Evolutionary conservation across 2,329 filamentous ascomycete genomes (phyloP).

Genomic region (Hypoxylon sp.): DNA sequence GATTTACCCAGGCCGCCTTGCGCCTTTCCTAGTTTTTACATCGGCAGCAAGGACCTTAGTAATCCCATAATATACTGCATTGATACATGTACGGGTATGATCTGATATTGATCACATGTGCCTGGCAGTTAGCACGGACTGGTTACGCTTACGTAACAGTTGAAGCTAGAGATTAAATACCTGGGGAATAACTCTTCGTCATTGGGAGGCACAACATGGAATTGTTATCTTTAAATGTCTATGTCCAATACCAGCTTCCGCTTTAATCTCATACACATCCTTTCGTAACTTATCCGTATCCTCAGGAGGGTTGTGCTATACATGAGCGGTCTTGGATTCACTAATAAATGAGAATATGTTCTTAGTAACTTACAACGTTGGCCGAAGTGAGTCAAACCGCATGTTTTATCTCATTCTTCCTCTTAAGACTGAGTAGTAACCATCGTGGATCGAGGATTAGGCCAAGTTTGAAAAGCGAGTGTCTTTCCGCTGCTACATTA

Average conservation of each 20-base stretch:
- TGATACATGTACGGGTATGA: background rate
- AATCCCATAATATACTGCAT: background rate
- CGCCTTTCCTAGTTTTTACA: background rate
- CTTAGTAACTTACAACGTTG: background rate
- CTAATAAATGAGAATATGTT: background rate
- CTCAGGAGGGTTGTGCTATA: background rate
- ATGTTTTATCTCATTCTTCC: background rate
- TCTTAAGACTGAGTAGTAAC: background rate
- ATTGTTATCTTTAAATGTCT: background rate
- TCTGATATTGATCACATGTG: background rate
- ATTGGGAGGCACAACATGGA: background rate
- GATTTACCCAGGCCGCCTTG: background rate
- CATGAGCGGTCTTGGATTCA: background rate
- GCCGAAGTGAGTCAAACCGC: background rate
- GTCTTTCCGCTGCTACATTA: background rate
- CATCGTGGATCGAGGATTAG: background rate
- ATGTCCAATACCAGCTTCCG: background rate
- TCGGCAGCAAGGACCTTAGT: background rate
- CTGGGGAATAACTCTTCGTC: background rate
- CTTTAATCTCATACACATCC: background rate
- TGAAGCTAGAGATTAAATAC: background rate
- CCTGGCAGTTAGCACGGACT: background rate
- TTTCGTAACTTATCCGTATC: background rate
- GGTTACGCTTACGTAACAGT: slow-evolving; percentile 1
- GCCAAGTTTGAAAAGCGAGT: background rate